Percentiles rank a stretch among this genome's conserved stretches.
phyloP scores from a whole-genome alignment of 805 yeast species.

The Candida jianshihensis region DNA sequence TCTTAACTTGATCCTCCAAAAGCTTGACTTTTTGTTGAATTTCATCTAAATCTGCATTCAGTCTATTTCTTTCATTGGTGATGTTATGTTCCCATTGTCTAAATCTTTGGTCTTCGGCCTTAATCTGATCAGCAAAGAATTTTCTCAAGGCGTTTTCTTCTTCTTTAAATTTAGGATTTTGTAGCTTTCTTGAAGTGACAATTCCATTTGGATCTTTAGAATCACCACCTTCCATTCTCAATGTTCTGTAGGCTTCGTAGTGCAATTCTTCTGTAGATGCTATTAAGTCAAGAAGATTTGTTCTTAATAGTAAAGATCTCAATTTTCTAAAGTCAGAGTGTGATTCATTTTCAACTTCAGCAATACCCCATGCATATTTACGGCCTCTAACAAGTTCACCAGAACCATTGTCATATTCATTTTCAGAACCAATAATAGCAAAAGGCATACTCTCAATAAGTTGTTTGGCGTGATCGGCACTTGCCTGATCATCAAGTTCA shows the following conservation, averaged over 20 bases:
- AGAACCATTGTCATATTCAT: constrained; percentile 52
- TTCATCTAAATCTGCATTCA: constrained; percentile 89
- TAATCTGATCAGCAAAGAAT: constrained; percentile 93
- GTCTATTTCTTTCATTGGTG: constrained; percentile 87
- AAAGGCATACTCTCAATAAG: constrained; percentile 82
- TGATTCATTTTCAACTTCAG: constrained; percentile 78
- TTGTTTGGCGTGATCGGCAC: constrained; percentile 75
- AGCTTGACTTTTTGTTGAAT: constrained; percentile 71
- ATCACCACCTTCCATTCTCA: constrained; percentile 52
- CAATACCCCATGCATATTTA: constrained; percentile 86
- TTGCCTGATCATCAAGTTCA: constrained; percentile 66
- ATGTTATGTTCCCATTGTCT: constrained; percentile 98
- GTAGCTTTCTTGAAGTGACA: constrained; percentile 45
- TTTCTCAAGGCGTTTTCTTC: constrained; percentile 92
- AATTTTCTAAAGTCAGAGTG: constrained; percentile 83
- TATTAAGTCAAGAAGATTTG: constrained; percentile 77
- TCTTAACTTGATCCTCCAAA: constrained; percentile 70
- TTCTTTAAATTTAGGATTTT: constrained; percentile 90
- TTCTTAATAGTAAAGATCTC: constrained; percentile 71
- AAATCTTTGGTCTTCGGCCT: constrained; percentile 93
- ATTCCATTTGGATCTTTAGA: constrained; percentile 26
- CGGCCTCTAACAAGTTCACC: constrained; percentile 72
- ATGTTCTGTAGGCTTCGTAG: constrained; percentile 70
- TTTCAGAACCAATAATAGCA: constrained; percentile 75
- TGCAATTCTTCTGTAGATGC: constrained; percentile 75